Evolutionary conservation across 2,329 filamentous ascomycete genomes (phyloP).

Genomic region (Xylariaceae sp.): DNA sequence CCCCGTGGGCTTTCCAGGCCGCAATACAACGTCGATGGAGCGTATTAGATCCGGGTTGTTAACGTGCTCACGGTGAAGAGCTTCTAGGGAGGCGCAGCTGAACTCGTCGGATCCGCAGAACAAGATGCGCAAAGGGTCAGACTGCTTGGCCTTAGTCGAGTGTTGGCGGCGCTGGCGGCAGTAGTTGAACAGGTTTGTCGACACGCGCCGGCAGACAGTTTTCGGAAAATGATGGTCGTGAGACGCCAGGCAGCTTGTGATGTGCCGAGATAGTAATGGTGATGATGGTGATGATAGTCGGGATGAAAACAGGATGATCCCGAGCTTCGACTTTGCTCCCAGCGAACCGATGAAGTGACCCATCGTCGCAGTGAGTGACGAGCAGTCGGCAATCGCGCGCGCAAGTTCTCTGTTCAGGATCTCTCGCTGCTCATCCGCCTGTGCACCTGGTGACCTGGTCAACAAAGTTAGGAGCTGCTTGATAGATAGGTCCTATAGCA

Average conservation of each 20-base stretch:
- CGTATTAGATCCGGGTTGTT: slow-evolving; percentile 51
- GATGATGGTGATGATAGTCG: not conserved
- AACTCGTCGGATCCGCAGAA: slow-evolving; percentile 95
- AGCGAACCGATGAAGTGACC: not conserved
- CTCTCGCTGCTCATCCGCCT: not conserved
- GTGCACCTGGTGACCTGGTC: not conserved
- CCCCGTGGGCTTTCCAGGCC: slow-evolving; percentile 72
- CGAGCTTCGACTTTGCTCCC: not conserved
- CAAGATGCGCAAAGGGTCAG: slow-evolving; percentile 69
- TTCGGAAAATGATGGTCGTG: not conserved
- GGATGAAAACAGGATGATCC: not conserved
- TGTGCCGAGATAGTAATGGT: not conserved
- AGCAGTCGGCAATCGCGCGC: not conserved
- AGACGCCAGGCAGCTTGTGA: not conserved
- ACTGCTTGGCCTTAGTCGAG: slow-evolving; percentile 14
- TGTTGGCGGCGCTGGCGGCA: not conserved
- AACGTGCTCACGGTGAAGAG: slow-evolving; percentile 57
- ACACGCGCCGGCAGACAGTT: not conserved
- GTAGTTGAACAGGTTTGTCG: not conserved
- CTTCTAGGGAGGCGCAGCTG: slow-evolving; percentile 70
- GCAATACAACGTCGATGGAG: slow-evolving; percentile 80
- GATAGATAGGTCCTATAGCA: not conserved
- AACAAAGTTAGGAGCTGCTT: not conserved
- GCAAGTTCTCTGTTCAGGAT: not conserved
- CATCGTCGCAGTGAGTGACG: not conserved